phyloP scores from a whole-genome alignment of 345 rosid species.

The Linum usitatissimum region DNA sequence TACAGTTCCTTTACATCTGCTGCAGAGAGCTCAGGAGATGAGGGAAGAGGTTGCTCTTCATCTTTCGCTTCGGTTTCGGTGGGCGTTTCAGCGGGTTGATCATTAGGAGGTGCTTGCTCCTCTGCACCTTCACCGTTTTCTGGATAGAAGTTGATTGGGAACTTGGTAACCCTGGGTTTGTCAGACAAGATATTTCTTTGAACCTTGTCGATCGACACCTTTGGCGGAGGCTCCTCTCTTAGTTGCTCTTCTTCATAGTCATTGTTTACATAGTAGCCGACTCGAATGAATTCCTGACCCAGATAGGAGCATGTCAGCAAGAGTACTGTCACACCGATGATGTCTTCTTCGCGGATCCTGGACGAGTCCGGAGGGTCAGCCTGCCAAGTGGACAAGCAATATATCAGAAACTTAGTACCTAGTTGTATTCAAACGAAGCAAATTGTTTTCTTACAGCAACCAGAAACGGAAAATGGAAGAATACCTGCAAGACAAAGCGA shows the following conservation, averaged over 20 bases:
- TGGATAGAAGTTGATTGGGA: slow-evolving; percentile 88
- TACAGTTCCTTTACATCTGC: slow-evolving; percentile 30
- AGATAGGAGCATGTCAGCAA: slow-evolving; percentile 74
- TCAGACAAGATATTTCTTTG: slow-evolving; percentile 79
- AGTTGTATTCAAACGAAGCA: background rate
- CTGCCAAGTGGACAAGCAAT: slow-evolving; percentile 24
- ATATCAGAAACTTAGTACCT: slow-evolving; percentile 4
- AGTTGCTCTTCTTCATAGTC: slow-evolving; percentile 84
- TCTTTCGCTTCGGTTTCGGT: slow-evolving; percentile 13
- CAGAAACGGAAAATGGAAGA: background rate
- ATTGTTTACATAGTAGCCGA: slow-evolving; percentile 86
- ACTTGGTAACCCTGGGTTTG: slow-evolving; percentile 90
- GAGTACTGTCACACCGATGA: slow-evolving; percentile 78
- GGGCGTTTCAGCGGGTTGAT: slow-evolving; percentile 28
- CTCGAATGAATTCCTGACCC: slow-evolving; percentile 79
- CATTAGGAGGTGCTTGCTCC: slow-evolving; percentile 26
- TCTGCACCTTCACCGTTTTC: slow-evolving; percentile 33
- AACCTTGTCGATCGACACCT: slow-evolving; percentile 62
- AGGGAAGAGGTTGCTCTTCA: slow-evolving; percentile 17
- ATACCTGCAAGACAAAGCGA: slow-evolving; percentile 75
- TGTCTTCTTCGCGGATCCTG: slow-evolving; percentile 79
- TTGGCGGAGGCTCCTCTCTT: slow-evolving; percentile 79
- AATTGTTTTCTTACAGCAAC: background rate
- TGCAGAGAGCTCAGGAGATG: slow-evolving; percentile 20
- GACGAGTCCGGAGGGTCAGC: slow-evolving; percentile 88